Base-by-base conservation (phyloP, 2,329 filamentous ascomycete species). In the Stylonectria norvegica region DNA sequence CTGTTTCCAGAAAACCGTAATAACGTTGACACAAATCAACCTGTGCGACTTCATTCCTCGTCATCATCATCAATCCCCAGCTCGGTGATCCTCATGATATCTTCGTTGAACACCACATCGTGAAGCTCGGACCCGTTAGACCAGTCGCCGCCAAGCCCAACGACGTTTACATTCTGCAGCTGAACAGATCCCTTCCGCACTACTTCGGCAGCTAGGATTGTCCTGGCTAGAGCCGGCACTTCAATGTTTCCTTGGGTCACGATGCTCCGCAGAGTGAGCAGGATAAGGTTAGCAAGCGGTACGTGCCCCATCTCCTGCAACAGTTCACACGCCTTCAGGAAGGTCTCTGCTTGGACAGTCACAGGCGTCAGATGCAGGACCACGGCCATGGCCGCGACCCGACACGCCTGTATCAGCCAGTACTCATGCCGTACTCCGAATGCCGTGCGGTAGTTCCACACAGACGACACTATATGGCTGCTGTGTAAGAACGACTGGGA, bases 401-500 rank as follows among this genome's bases (percentile, higher is more conserved):
- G 37, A 22, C 47, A 45, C 3, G 47, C 40, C n/a, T 43, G 39
- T 10, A 31, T 17, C 19, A 45, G 38, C 43, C 52, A 57, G 30
- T 49, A 48, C 25, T 56, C 55, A 29, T 50, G 43, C 16, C 40
- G 49, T 38, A 52, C 42, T 19, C 50, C 50, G 23, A 53, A 49
- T 1, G 38, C 48, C n/a, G 49, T 44, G 25, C 58, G 55, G 14
- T 56, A 60, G 36, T 52, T 53, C 37, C 46, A 50, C n/a, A 57
- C 28, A 5, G 40, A 22, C 15, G 34, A 37, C 8, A 55, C 41
- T 17, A 57, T 28, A 15, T 47, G 39, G 36, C 36, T 39, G 17
- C 43, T 42, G 23, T 55, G 49, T 12, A 29, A 9, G 19, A 48
- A 35, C 14, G 25, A 34, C 3, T 45, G 34, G 2, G 33, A 16